Evolutionary conservation across 139 green algal genomes (phyloP), one percentile per base, ranked within the genome.

Genomic region (Chlamydomonas incerta): DNA sequence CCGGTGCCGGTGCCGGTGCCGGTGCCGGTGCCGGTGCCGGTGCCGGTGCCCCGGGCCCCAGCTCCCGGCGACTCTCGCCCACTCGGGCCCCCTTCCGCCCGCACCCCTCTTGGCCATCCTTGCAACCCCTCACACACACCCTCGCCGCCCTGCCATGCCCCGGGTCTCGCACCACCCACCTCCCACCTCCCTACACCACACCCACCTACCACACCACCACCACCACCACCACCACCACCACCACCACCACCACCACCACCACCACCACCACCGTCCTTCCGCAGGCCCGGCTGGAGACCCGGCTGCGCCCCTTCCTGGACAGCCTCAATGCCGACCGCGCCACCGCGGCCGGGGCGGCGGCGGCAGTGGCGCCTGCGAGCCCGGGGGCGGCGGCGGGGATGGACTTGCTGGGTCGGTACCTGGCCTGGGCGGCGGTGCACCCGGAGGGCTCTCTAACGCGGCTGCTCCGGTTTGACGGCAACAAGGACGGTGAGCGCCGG

Each of bases 401-500:
- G 23, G 20, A 26, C n/a, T 3, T 76, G 71, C 29, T 46, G 72
- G 28, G 65, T 21, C 50, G 29, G 35, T 80, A 80, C 47, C 46
- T 80, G 29, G 29, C 60, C 26, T 80, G 65, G n/a, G 28, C 33
- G 72, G 50, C 33, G 50, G 47, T 8, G 5, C 72, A 80, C 50
- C 72, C 72, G 10, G 72, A 80, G 47, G 72, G 47, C 15, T 80
- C 72, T n/a, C 31, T 80, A 11, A 29, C 65, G 29, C 47, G 72
- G 47, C 47, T 80, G 50, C 72, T 80, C 14, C 26, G 72, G 9
- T 28, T 80, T 47, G 72, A 80, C 46, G 72, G n/a, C 50, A 66
- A 80, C 50, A 46, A 26, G 72, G 29, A 80, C 20, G 72, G 72
- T 80, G 72, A 47, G 67, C 15, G 6, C 21, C 6, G 33, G 46